Percentiles rank a stretch among this genome's conserved stretches.
phyloP scores from a whole-genome alignment of 768 basidiomycete species.

The Collybia sordida region DNA sequence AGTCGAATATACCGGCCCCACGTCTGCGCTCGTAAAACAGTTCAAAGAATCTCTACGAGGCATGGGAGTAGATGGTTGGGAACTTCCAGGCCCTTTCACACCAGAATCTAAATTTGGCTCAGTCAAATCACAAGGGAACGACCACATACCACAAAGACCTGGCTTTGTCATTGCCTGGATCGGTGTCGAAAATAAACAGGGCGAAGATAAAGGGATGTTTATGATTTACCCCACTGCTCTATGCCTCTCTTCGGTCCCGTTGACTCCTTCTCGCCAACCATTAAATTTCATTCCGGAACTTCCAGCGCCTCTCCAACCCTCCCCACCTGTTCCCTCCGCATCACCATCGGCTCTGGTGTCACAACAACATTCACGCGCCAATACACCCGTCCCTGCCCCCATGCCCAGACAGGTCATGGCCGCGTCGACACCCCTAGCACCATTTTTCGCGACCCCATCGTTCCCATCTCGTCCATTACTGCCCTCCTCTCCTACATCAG shows the following conservation, averaged over 20 bases:
- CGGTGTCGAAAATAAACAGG: constrained; percentile 72
- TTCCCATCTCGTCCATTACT: constrained; percentile 17
- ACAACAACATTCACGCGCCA: background rate
- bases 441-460: constrained; percentile 9
- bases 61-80: constrained; percentile 60
- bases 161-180: constrained; percentile 67
- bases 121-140: background rate
- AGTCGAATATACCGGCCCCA: constrained; percentile 68
- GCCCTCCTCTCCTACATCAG: constrained; percentile 24
- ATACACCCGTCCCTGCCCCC: background rate
- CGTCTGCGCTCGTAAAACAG: constrained; percentile 55
- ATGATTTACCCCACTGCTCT: constrained; percentile 71
- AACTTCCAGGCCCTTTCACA: constrained; percentile 15
- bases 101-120: background rate
- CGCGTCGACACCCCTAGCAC: constrained; percentile 7
- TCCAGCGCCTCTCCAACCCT: constrained; percentile 59
- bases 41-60: constrained; percentile 66
- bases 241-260: constrained; percentile 46
- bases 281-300: constrained; percentile 63
- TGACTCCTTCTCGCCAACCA: constrained; percentile 33
- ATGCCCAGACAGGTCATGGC: background rate
- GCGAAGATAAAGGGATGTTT: constrained; percentile 77
- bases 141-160: constrained; percentile 4
- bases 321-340: constrained; percentile 37
- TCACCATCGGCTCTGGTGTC: constrained; percentile 4